Base-by-base conservation (phyloP, 148 eudicot species). In the Arbutus unedo region DNA sequence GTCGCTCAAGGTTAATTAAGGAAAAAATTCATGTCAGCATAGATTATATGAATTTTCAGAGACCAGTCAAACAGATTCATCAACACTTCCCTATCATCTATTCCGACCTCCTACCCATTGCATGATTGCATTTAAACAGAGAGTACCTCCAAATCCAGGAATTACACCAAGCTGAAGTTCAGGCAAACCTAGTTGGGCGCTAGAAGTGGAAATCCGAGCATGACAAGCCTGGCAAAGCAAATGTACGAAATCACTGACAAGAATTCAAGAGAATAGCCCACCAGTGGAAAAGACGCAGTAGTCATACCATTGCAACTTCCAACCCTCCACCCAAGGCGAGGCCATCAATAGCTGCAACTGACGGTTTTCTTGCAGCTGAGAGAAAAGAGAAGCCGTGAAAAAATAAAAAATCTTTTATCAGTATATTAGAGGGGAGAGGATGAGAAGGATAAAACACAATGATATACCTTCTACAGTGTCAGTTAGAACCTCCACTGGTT, bases 61-160 rank as follows among this genome's bases (percentile, higher is more conserved):
- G 54, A 51, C 54, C 11, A 13, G 54, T 51, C 11, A 3, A 51
- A 13, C 54, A 51, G 54, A 51, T 51, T 51, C 54, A 1, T 31
- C 38, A 31, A 31, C 79, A 54, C 64, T 13, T 4, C 3, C 31
- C 68, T 43, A 47, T 18, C 1, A 79, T n/a, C 74, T 31, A 48
- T 48, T 66, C 45, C 44, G 25, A 31, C n/a, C n/a, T 55, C 21
- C 31, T 51, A 13, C 14, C 2, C 54, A 51, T 8, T 51, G 54
- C 38, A 64, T 8, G 71, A 25, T 64, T 21, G 43, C 71, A 59
- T 13, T 67, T 66, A 76, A 66, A 18, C 19, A 64, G 43, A 19
- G 5, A n/a, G 23, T 92, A 95, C 98, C 98, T 93, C 98, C 98
- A 87, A 94, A 94, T 74, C 98, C 98, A 56, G 98, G 98, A 81